Conservation (phyloP, 2,329 filamentous ascomycete genomes). For the Aureobasidium pullulans region DNA sequence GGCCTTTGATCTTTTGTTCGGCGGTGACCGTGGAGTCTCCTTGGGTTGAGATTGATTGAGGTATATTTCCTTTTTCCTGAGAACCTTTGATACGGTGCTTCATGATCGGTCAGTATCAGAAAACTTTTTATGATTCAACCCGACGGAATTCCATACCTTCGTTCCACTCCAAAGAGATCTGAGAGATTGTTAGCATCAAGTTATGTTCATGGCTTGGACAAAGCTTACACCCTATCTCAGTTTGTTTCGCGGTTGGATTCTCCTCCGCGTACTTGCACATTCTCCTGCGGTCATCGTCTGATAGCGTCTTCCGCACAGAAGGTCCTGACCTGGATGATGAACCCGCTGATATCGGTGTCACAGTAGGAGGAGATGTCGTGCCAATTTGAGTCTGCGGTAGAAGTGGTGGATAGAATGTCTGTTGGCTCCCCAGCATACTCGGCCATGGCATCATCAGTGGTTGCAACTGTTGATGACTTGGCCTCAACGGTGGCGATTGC, state of each 20-base stretch:
- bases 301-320: constrained; percentile 62
- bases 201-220: not conserved
- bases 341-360: constrained; percentile 41
- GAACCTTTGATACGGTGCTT: constrained; percentile 97
- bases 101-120: constrained; percentile 17
- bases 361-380: constrained; percentile 45
- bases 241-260: constrained; percentile 85
- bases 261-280: constrained; percentile 95
- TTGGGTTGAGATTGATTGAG: constrained; percentile 49
- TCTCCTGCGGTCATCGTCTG: constrained; percentile 76
- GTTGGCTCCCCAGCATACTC: constrained; percentile 70
- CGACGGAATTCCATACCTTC: constrained; percentile 61
- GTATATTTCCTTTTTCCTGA: constrained; percentile 92
- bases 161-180: constrained; percentile 89
- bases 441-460: constrained; percentile 78
- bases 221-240: constrained; percentile 77
- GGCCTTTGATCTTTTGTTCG: constrained; percentile 60
- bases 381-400: constrained; percentile 45
- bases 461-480: constrained; percentile 51
- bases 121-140: constrained; percentile 8
- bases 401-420: constrained; percentile 52
- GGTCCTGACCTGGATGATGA: constrained; percentile 36
- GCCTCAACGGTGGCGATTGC: constrained; percentile 49
- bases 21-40: constrained; percentile 2
- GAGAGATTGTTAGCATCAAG: not conserved